Evolutionary conservation across 108 stramenopile genomes (phyloP), one percentile per base, ranked within the genome.

Genomic region (Schizochytrium sp.): DNA sequence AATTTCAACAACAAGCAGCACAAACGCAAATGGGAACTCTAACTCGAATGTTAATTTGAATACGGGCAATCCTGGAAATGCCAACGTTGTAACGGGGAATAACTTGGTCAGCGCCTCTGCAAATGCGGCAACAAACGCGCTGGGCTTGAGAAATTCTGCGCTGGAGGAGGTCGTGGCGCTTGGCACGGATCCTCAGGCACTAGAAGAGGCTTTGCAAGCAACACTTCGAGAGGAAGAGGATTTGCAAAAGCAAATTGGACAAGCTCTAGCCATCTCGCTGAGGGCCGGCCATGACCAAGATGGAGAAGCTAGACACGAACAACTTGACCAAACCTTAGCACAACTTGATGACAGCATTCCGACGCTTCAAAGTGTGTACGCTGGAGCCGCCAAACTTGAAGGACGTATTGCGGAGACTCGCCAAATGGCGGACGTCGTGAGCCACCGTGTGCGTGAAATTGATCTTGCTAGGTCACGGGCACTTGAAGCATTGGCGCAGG

Each of bases 131-230:
- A 15, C 64, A 7, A 44, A 38, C 42, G 28, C 64, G 64, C 10
- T 44, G 64, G 5, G 8, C 64, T 10, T 38, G 64, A 69, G 42
- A 44, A 15, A 28, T 38, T 12, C 64, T 8, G 64, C 64, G 76
- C 76, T 83, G 50, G 76, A 83, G 76, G 47, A 49, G 76, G 76
- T 83, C 50, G 76, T 83, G 76, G 50, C 50, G 47, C 76, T 83
- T 3, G 76, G 76, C 15, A 83, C 50, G 15, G 76, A 83, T 53
- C 50, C 50, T n/a, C 50, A 49, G 76, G 76, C 76, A n/a, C 19
- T 83, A 38, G 28, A 83, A 28, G 50, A 28, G 17, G 76, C 76
- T 5, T 28, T 83, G 76, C 76, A 83, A 28, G 47, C 13, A 10
- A 55, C 28, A 47, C 3, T 69, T 47, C 76, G 76, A 47, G 76